Percentiles rank a stretch among this genome's conserved stretches.
Evolutionary conservation across 495 filamentous ascomycete genomes (phyloP).

Genomic region (Aspergillus kassunensis): DNA sequence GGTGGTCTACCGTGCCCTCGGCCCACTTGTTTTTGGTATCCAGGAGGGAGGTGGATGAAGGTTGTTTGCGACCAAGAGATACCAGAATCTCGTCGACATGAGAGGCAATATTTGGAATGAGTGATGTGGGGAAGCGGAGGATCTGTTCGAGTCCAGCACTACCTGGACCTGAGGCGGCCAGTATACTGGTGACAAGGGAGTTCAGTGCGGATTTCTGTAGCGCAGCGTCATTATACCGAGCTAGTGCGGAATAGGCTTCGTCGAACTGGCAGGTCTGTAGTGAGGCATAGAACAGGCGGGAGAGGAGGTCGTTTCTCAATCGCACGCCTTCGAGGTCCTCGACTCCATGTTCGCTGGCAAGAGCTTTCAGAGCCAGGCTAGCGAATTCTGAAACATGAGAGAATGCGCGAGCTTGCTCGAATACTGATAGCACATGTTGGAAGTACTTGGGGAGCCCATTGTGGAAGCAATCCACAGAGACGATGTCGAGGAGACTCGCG

Average conservation of each 20-base stretch:
- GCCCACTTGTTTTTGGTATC: conserved; percentile 30
- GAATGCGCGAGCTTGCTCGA: conserved; percentile 68
- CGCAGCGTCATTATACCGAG: conserved; percentile 62
- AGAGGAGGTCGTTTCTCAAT: conserved; percentile 63
- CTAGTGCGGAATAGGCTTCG: conserved; percentile 75
- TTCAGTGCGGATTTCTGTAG: conserved; percentile 60
- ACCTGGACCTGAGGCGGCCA: conserved; percentile 58
- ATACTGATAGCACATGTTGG: conserved; percentile 77
- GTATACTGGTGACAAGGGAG: conserved; percentile 67
- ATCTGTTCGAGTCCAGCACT: conserved; percentile 52
- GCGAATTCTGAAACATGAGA: conserved; percentile 84
- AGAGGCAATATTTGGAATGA: conserved; percentile 67
- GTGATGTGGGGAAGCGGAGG: conserved; percentile 58
- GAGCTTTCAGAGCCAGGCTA: conserved; percentile 67
- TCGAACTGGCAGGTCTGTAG: conserved; percentile 73
- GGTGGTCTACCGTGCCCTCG: conserved; percentile 50
- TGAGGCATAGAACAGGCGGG: conserved; percentile 76
- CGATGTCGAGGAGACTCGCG: conserved; percentile 63
- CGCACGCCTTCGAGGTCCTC: conserved; percentile 35
- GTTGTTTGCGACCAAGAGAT: conserved; percentile 43
- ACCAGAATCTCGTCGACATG: conserved; percentile 74
- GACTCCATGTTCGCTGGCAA: conserved; percentile 36
- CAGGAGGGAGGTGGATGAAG: conserved; percentile 31
- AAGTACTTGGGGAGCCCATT: conserved; percentile 80
- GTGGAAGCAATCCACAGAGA: conserved; percentile 67